phyloP scores from a whole-genome alignment of 106 monocot species.

The Amphibolis antarctica region DNA sequence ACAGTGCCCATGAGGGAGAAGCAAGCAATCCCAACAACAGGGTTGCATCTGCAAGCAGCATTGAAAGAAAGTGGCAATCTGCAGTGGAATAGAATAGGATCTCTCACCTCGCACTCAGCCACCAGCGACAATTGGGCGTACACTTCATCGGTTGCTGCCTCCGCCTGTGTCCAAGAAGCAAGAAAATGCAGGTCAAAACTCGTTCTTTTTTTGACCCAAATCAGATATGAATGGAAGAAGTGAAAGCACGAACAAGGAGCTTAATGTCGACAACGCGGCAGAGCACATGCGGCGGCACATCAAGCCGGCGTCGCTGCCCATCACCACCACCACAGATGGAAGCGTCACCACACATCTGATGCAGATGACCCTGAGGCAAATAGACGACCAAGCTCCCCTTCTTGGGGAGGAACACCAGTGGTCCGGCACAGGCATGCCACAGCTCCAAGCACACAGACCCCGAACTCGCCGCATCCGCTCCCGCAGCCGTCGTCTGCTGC shows the following conservation, averaged over 20 bases:
- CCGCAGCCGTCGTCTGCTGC: background rate
- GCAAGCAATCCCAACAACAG: background rate
- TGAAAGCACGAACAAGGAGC: constrained; percentile 42
- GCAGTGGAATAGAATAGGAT: background rate
- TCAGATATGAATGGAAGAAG: background rate
- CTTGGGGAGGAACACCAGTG: constrained; percentile 53
- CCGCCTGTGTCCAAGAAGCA: constrained; percentile 35
- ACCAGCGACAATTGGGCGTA: constrained; percentile 69
- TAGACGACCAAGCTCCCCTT: constrained; percentile 79
- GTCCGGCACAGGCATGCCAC: constrained; percentile 94
- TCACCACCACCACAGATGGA: background rate
- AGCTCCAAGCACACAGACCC: constrained; percentile 66
- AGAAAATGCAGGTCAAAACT: background rate
- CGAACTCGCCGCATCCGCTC: background rate
- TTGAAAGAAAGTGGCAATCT: background rate
- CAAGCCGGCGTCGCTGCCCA: background rate
- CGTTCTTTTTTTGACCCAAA: background rate
- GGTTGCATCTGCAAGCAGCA: background rate
- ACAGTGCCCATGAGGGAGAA: background rate
- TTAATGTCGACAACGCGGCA: constrained; percentile 73
- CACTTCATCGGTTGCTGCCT: constrained; percentile 66
- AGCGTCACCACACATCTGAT: constrained; percentile 29
- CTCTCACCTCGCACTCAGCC: constrained; percentile 43
- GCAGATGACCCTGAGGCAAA: constrained; percentile 86
- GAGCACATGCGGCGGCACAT: constrained; percentile 67